Conservation (phyloP, 116 monocot genomes). For the Posidonia oceanica region DNA sequence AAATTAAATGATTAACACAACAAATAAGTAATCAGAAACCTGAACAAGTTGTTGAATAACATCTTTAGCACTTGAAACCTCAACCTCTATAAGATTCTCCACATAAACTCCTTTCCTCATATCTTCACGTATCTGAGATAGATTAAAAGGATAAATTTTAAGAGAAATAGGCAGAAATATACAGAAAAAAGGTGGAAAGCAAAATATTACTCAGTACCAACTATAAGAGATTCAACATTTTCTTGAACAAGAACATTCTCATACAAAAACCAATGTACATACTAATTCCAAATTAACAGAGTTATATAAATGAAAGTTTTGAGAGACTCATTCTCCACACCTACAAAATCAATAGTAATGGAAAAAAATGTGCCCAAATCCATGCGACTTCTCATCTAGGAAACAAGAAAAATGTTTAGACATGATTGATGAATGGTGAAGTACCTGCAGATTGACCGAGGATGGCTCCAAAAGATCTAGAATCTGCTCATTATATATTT, state of each 20-base stretch:
- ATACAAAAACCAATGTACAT: no score
- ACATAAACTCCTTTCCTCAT: constrained; percentile 84
- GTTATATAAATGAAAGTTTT: no score
- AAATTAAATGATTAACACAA: not conserved
- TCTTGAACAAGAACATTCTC: no score
- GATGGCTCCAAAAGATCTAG: constrained; percentile 84
- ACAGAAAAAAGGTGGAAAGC: no score
- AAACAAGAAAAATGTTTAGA: not conserved
- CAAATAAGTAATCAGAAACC: constrained; percentile 24
- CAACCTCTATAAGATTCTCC: constrained; percentile 77
- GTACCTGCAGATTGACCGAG: constrained; percentile 79
- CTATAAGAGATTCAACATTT: no score
- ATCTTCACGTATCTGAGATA: constrained; percentile 83
- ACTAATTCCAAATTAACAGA: no score
- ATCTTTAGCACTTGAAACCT: constrained; percentile 86
- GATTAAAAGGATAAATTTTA: not conserved
- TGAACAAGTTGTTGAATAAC: constrained; percentile 94
- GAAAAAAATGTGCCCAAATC: no score
- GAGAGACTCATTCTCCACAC: no score
- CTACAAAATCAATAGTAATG: no score
- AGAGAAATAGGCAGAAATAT: no score
- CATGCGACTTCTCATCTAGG: no score
- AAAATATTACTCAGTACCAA: no score
- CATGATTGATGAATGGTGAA: not conserved
- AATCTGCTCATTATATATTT: constrained; percentile 98